A percentile compares a stretch with the other conserved stretches of the same genome.
phyloP scores from a whole-genome alignment of 2,329 filamentous ascomycete genomes.

The Bisporella sp. region DNA sequence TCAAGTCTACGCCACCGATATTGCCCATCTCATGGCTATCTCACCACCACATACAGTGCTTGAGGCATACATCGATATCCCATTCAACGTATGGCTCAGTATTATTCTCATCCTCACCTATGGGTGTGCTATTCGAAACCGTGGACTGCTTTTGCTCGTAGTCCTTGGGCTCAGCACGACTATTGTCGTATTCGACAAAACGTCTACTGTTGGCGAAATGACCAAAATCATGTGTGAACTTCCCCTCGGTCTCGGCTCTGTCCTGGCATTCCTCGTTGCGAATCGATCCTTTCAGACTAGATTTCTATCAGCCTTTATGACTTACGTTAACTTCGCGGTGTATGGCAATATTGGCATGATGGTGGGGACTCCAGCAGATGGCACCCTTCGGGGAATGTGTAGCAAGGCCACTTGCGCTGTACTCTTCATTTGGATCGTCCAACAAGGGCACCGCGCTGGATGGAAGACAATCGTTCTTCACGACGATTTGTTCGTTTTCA shows the following conservation, averaged over 20 bases:
- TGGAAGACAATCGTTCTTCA: conserved; percentile 19
- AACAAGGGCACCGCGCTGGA: conserved; percentile 10
- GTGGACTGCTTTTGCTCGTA: conserved; percentile 10
- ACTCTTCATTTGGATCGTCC: conserved; percentile 12
- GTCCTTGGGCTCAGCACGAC: conserved; percentile 7
- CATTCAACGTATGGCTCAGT: conserved; percentile 18
- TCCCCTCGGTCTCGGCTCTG: conserved; percentile 12
- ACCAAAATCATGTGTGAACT: conserved; percentile 11
- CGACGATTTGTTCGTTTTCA: conserved; percentile 18
- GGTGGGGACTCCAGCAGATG: conserved; percentile 13
- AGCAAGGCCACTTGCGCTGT: conserved; percentile 11
- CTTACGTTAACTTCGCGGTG: conserved; percentile 19
- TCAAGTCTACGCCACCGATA: not conserved
- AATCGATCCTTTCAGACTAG: conserved; percentile 15
- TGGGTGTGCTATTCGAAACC: conserved; percentile 15
- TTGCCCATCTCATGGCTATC: conserved; percentile 5
- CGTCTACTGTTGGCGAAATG: conserved; percentile 11
- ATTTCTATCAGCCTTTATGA: conserved; percentile 16
- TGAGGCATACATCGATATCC: conserved; percentile 16
- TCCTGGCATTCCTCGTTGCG: conserved; percentile 11
- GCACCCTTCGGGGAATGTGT: conserved; percentile 19
- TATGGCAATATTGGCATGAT: conserved; percentile 21
- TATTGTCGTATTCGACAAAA: conserved; percentile 12
- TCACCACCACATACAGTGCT: conserved; percentile 5
- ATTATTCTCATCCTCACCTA: conserved; percentile 18